phyloP scores from a whole-genome alignment of 768 basidiomycete species.

The Serendipita sp. region DNA sequence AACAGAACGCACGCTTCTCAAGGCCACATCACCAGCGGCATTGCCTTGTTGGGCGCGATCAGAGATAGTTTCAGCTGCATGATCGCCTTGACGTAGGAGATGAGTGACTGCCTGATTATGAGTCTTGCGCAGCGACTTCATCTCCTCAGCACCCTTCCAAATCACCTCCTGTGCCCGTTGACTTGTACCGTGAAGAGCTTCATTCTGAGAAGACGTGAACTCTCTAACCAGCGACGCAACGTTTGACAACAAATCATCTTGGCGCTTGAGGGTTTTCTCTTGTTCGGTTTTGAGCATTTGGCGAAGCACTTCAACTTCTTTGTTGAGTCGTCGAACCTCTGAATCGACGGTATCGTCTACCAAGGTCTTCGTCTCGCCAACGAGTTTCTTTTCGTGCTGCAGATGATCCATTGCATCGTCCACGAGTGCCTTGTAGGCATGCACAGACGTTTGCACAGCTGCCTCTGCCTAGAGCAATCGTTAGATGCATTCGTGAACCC shows the following conservation, averaged over 20 bases:
- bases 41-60: not conserved
- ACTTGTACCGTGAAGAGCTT: slow-evolving; percentile 44
- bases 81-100: slow-evolving; percentile 9
- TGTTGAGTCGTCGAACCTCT: slow-evolving; percentile 31
- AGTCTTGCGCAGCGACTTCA: slow-evolving; percentile 32
- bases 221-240: slow-evolving; percentile 56
- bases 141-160: slow-evolving; percentile 33
- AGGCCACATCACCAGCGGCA: slow-evolving; percentile 7
- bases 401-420: slow-evolving; percentile 43
- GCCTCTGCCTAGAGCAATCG: slow-evolving; percentile 16
- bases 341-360: slow-evolving; percentile 27
- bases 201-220: slow-evolving; percentile 54
- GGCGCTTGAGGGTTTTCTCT: slow-evolving; percentile 46
- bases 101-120: slow-evolving; percentile 33
- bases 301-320: slow-evolving; percentile 53
- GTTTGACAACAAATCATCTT: slow-evolving; percentile 58
- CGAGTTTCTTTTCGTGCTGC: slow-evolving; percentile 34
- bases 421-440: slow-evolving; percentile 44
- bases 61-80: not conserved
- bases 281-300: slow-evolving; percentile 52
- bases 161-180: slow-evolving; percentile 40
- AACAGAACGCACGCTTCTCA: not conserved
- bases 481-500: not conserved
- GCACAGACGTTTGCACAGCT: slow-evolving; percentile 40
- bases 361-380: slow-evolving; percentile 34